Base-by-base conservation (phyloP, 2,329 filamentous ascomycete species). In the Dendrostoma leiphaemia region DNA sequence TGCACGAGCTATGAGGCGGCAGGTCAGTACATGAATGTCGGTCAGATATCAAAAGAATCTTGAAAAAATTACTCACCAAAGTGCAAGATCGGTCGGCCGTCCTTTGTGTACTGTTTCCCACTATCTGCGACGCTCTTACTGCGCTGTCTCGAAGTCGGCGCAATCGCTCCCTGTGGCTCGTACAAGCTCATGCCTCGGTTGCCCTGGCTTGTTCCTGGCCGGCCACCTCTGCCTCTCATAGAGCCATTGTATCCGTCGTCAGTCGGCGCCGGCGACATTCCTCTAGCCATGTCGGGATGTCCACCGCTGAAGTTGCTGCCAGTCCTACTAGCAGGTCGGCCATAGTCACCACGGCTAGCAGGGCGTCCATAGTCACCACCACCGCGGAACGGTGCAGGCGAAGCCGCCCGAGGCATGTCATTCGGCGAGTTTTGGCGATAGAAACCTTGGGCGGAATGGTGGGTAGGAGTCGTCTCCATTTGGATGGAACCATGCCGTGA, bases 71-170 rank as follows among this genome's bases (percentile, higher is more conserved):
- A 32, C 91, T 86, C 81, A 97, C 94, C 91, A 74, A 93, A 97
- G 73, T 97, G 91, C 67, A 97, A 69, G 67, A 97, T 93, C 32
- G 90, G 85, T 57, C 90, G 84, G 28, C 94, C 93, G 68, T 97
- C 91, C 59, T 85, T 83, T 5, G 90, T 96, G 64, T 89, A 91
- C 64, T 92, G 89, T 62, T 89, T 80, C n/a, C 85, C 84, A 24
- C 83, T 80, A 64, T 94, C 89, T n/a, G 89, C 91, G 56, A 94
- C 80, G 64, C 91, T 96, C 77, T 93, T 91, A 70, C 91, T 96
- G 60, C 86, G 75, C 60, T 81, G 78, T 57, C 82, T 73, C 60
- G 68, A 74, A 19, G 74, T 69, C 68, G 72, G 63, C 44, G 65
- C 69, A 45, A 69, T 63, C 9, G 68, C 65, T 5, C 77, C 74